A percentile compares a stretch with the other conserved stretches of the same genome.
These are phyloP conservation scores for Sporothrix schenckii DNA, from an alignment of 2,329 filamentous ascomycete genomes.

Conservation along the genomic window DNA sequence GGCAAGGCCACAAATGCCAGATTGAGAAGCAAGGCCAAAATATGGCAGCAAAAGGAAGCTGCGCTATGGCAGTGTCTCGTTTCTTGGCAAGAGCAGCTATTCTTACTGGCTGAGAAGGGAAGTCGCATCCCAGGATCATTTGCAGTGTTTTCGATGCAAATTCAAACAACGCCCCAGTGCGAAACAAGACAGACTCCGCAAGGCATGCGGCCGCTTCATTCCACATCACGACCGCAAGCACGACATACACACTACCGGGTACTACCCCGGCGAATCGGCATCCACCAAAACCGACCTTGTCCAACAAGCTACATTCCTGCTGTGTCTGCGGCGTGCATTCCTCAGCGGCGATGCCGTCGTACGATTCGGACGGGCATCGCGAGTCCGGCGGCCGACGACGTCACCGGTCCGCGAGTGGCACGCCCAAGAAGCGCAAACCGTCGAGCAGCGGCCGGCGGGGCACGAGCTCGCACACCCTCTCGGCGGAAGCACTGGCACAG, in stretches of 20 bases:
- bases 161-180: neutral
- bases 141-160: neutral
- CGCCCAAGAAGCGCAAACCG: slow-evolving; percentile 36
- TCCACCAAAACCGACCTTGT: neutral
- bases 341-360: slow-evolving; percentile 17
- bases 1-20: neutral
- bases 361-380: slow-evolving; percentile 27
- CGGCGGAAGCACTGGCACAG: slow-evolving; percentile 39
- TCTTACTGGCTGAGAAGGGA: slow-evolving; percentile 9
- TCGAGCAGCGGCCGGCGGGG: slow-evolving; percentile 32
- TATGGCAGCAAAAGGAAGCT: neutral
- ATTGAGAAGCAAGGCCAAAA: neutral
- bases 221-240: neutral
- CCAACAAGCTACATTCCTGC: slow-evolving; percentile 4
- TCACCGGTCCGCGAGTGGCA: slow-evolving; percentile 29
- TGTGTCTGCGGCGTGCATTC: neutral
- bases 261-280: no score
- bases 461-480: slow-evolving; percentile 37
- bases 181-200: neutral
- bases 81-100: slow-evolving; percentile 18
- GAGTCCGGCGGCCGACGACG: slow-evolving; percentile 30
- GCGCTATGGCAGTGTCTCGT: slow-evolving; percentile 16
- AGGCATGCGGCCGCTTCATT: slow-evolving; percentile 16
- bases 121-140: slow-evolving; percentile 1
- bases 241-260: neutral